phyloP scores from a whole-genome alignment of 352 stramenopile species.

The Phytophthora constricta region DNA sequence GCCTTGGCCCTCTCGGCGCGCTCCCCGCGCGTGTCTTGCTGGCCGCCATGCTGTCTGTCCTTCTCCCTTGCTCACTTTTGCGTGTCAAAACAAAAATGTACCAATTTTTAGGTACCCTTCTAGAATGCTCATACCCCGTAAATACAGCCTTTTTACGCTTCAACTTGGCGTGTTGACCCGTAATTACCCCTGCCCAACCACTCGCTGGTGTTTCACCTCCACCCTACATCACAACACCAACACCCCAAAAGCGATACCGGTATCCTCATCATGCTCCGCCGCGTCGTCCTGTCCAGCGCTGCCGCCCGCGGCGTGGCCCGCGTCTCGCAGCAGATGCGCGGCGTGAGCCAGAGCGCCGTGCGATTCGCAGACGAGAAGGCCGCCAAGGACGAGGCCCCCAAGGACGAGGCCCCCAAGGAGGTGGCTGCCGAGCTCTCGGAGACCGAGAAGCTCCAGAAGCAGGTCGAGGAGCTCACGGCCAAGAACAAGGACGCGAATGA shows the following conservation, averaged over 20 bases:
- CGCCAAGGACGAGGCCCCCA: conserved; percentile 16
- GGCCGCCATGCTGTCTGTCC: conserved; percentile 5
- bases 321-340: conserved; percentile 51
- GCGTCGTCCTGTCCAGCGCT: conserved; percentile 60
- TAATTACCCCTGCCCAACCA: no score
- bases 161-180: no score
- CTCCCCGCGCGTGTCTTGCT: conserved; percentile 31
- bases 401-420: conserved; percentile 22
- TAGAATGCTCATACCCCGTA: neutral
- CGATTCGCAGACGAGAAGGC: conserved; percentile 65
- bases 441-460: conserved; percentile 59
- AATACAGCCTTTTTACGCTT: no score
- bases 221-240: neutral
- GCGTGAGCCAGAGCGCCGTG: conserved; percentile 48
- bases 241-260: neutral
- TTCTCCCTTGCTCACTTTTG: neutral
- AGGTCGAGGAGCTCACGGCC: conserved; percentile 74
- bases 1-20: conserved; percentile 30
- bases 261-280: conserved; percentile 55
- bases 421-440: conserved; percentile 25
- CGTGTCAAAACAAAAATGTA: neutral
- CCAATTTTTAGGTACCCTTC: neutral
- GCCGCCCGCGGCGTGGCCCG: conserved; percentile 38
- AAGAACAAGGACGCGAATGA: conserved; percentile 88
- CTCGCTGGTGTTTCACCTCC: no score